Base-by-base conservation (phyloP, 805 yeast genomes). In the Teunomyces tritomae region DNA sequence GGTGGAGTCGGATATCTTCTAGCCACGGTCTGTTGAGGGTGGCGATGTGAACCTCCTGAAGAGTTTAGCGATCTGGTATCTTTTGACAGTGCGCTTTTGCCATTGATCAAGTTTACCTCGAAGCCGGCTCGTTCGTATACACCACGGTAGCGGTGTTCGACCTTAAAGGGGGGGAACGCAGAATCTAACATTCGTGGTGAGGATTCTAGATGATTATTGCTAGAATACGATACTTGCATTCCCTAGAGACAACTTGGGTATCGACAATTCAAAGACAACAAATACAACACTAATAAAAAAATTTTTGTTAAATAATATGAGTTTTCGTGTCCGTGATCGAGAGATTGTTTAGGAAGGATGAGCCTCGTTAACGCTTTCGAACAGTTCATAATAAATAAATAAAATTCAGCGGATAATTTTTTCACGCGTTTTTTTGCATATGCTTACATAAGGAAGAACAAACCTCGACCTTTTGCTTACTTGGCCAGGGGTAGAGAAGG, bases 71-170 rank as follows among this genome's bases (percentile, higher is more conserved):
- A 52, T 37, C 43, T 45, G 35, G 32, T 40, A 24, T 46, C 55
- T 24, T 35, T 48, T 13, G 46, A 44, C 28, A 47, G 48, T 26
- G 39, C 28, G 39, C 30, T 30, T 9, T 39, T 29, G 32, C 33
- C 16, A n/a, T 28, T 36, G 16, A 43, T 43, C 35, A 40, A 34
- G 36, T 50, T 49, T 35, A 73, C 71, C 35, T 87, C 94, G 57
- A 87, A 87, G 0, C 96, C 96, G 0, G 94, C 94, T 54, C 94
- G 68, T 61, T 87, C 94, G 64, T 85, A 81, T 2, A 86, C 94
- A 1, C 90, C 84, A 55, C 76, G 75, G 56, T 83, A 84, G 27
- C 82, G 68, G 42, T 77, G 82, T 32, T 78, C 78, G 0, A 85
- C 80, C 46, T 81, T 82, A 50, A 87, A 65, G 0, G 89, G 85